A percentile compares a stretch with the other conserved stretches of the same genome.
Conservation (phyloP, 208 protist genomes). For the Leishmania braziliensis region DNA sequence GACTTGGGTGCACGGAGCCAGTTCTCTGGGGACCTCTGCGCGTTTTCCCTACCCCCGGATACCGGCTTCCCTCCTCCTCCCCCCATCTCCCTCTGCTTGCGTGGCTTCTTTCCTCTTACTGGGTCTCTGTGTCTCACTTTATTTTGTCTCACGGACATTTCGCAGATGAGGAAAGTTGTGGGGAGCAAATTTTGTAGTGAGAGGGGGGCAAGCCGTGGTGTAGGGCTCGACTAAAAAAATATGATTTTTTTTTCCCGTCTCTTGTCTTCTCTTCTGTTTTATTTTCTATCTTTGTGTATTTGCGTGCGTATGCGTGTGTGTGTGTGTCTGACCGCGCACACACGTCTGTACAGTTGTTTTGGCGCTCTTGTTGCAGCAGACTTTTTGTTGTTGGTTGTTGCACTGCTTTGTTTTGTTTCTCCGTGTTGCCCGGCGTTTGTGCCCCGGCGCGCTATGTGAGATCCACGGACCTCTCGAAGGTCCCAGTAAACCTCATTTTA, state of each 20-base stretch:
- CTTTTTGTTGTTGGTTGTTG: background rate
- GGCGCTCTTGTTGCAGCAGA: background rate
- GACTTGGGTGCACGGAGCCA: background rate
- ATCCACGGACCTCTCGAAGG: background rate
- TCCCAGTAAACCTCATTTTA: background rate
- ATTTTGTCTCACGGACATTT: background rate
- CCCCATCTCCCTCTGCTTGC: background rate
- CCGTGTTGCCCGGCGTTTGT: background rate
- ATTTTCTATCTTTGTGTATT: background rate
- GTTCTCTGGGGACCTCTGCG: background rate
- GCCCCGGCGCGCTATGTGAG: background rate
- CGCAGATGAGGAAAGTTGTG: background rate
- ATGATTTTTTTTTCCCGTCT: background rate
- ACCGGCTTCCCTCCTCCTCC: background rate
- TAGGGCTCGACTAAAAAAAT: too few species aligned
- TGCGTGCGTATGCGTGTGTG: background rate
- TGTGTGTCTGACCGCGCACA: background rate
- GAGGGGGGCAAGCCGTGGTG: background rate
- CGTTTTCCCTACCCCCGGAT: background rate
- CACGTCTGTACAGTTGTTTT: background rate
- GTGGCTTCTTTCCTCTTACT: background rate
- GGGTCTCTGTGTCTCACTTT: background rate
- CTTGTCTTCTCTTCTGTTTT: background rate
- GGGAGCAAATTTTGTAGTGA: background rate
- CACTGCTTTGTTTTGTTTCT: background rate